Evolutionary conservation across 768 basidiomycete genomes (phyloP), one percentile per base, ranked within the genome.

Genomic region (Mycena leptocephala): DNA sequence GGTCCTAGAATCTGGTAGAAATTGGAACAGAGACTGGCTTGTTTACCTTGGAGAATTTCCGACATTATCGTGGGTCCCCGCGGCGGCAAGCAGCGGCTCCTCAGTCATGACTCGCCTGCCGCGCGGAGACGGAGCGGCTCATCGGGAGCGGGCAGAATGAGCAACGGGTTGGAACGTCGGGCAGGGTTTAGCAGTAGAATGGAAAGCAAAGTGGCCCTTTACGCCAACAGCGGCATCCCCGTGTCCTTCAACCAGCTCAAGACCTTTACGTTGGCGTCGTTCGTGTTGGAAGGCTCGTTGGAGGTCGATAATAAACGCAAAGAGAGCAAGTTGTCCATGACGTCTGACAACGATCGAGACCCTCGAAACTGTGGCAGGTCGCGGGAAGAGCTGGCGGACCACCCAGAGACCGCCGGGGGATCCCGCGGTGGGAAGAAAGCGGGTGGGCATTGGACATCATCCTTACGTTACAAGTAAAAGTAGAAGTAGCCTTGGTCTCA

Each of bases 11-110:
- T 39, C 37, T n/a, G 37, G 37, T 39, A 14, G 37, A 39, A 39
- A 39, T 39, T 39, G 37, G 37, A 39, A 14, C 8, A 39, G 37
- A 39, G 37, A 39, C 37, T 39, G 37, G 37, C 37, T 39, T 39
- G 37, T 39, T 39, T 39, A 61, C 59, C 59, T 24, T 61, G 33
- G 33, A 75, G 75, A 8, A 78, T 22, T 14, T 46, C 74, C 24
- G 73, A 74, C 76, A 75, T 74, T 11, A 78, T 78, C 28, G 73
- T 72, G n/a, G n/a, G n/a, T n/a, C n/a, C n/a, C n/a, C n/a, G n/a
- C n/a, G n/a, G n/a, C n/a, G n/a, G n/a, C n/a, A n/a, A n/a, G n/a
- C n/a, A n/a, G n/a, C n/a, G n/a, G n/a, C n/a, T n/a, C n/a, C n/a
- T n/a, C n/a, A n/a, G n/a, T n/a, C n/a, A n/a, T n/a, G n/a, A n/a